Conservation (phyloP, 2,329 filamentous ascomycete genomes). For the Aspergillus ruber region DNA sequence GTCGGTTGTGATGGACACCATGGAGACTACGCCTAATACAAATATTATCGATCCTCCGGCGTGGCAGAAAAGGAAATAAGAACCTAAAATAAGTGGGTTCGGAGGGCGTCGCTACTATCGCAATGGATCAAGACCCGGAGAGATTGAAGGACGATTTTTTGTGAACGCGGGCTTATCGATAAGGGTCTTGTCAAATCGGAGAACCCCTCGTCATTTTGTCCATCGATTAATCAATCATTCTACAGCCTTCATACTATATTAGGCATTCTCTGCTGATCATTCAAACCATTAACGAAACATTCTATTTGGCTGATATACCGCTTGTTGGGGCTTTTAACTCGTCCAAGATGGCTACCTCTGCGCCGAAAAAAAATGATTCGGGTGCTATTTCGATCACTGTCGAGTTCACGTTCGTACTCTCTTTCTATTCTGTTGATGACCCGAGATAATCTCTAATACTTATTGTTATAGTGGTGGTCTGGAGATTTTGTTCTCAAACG, state of each 20-base stretch:
- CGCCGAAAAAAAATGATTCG: background rate
- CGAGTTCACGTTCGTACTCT: conserved; percentile 61
- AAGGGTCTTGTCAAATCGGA: conserved; percentile 15
- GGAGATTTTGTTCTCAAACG: conserved; percentile 85
- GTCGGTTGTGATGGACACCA: conserved; percentile 37
- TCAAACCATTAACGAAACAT: conserved; percentile 3
- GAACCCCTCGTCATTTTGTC: conserved; percentile 13
- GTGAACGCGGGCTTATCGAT: conserved; percentile 33
- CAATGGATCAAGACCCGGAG: background rate
- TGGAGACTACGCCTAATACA: conserved; percentile 11
- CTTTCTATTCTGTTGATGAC: background rate
- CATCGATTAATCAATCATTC: background rate
- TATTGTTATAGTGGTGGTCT: conserved; percentile 65
- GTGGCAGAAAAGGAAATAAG: background rate
- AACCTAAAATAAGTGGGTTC: background rate
- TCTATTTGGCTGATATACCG: no score
- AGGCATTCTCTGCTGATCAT: background rate
- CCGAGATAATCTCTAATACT: background rate
- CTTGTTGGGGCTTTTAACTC: no score
- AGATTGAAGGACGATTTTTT: conserved; percentile 10
- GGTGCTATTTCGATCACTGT: conserved; percentile 54
- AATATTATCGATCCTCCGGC: background rate
- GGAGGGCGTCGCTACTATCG: background rate
- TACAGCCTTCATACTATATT: background rate
- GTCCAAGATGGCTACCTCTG: no score